A percentile compares a stretch with the other conserved stretches of the same genome.
These are phyloP conservation scores for Macrolepiota fuliginosa DNA, from an alignment of 768 basidiomycete genomes.

Conservation along the genomic window DNA sequence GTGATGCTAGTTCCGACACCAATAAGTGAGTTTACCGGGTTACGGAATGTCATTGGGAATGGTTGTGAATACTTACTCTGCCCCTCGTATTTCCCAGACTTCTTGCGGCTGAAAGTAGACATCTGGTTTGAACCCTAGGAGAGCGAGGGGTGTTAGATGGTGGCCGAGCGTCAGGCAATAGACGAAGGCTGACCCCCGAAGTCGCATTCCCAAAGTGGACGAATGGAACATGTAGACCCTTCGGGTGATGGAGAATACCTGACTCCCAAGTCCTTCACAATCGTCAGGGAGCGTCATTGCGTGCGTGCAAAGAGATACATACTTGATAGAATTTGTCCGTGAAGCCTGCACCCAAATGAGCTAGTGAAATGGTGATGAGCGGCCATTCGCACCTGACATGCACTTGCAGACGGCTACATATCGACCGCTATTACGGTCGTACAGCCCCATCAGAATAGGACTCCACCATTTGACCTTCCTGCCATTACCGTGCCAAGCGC, in stretches of 20 bases:
- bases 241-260: conserved; percentile 56
- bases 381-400: conserved; percentile 63
- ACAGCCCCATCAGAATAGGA: conserved; percentile 77
- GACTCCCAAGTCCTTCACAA: conserved; percentile 53
- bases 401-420: conserved; percentile 86
- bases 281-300: background rate
- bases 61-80: conserved; percentile 46
- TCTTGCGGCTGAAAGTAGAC: conserved; percentile 71
- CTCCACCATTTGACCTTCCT: conserved; percentile 92
- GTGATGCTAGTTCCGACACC: conserved; percentile 54
- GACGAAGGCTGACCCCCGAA: conserved; percentile 52
- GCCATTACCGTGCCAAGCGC: conserved; percentile 89
- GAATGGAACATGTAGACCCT: conserved; percentile 43
- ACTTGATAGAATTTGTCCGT: conserved; percentile 82
- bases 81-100: conserved; percentile 89
- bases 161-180: background rate
- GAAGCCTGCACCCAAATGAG: conserved; percentile 53
- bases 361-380: background rate
- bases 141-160: conserved; percentile 1
- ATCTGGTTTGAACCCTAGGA: conserved; percentile 56
- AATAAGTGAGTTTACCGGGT: background rate
- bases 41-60: background rate
- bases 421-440: conserved; percentile 59
- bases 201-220: conserved; percentile 58
- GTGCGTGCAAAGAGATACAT: conserved; percentile 9